Evolutionary conservation across 2,329 filamentous ascomycete species (phyloP).

Genomic region (Colletotrichum coccodes): DNA sequence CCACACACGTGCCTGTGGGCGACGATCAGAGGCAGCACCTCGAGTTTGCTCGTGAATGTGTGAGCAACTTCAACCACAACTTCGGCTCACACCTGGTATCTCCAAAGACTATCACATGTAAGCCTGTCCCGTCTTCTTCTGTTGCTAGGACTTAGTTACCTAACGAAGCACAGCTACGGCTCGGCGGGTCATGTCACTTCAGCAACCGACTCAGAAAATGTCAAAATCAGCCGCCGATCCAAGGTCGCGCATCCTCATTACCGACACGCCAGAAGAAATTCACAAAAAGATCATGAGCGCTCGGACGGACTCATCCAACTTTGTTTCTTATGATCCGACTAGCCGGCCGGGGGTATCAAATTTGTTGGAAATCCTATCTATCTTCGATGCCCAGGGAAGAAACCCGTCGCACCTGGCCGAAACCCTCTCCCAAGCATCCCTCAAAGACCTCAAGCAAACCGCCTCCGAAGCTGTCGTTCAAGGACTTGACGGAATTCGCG

Average conservation of each 20-base stretch:
- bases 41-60: slow-evolving; percentile 89
- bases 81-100: slow-evolving; percentile 72
- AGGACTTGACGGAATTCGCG: slow-evolving; percentile 64
- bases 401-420: slow-evolving; percentile 52
- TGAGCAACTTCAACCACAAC: slow-evolving; percentile 84
- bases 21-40: slow-evolving; percentile 95
- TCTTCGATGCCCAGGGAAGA: slow-evolving; percentile 64
- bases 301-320: slow-evolving; percentile 76
- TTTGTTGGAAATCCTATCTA: slow-evolving; percentile 81
- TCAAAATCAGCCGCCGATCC: slow-evolving; percentile 84
- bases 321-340: slow-evolving; percentile 77
- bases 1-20: slow-evolving; percentile 96
- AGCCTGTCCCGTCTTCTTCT: slow-evolving; percentile 29
- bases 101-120: slow-evolving; percentile 80
- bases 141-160: background rate
- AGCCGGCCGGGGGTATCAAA: slow-evolving; percentile 87
- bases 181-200: slow-evolving; percentile 90
- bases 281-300: slow-evolving; percentile 76
- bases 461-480: slow-evolving; percentile 67
- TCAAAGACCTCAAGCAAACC: slow-evolving; percentile 56
- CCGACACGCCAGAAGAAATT: slow-evolving; percentile 74
- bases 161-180: slow-evolving; percentile 67
- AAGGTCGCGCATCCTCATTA: slow-evolving; percentile 84
- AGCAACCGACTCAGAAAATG: slow-evolving; percentile 85
- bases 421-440: slow-evolving; percentile 48